Conservation (phyloP, 192 early-diverging fungal genomes). For the Entophlyctis luteolus region DNA sequence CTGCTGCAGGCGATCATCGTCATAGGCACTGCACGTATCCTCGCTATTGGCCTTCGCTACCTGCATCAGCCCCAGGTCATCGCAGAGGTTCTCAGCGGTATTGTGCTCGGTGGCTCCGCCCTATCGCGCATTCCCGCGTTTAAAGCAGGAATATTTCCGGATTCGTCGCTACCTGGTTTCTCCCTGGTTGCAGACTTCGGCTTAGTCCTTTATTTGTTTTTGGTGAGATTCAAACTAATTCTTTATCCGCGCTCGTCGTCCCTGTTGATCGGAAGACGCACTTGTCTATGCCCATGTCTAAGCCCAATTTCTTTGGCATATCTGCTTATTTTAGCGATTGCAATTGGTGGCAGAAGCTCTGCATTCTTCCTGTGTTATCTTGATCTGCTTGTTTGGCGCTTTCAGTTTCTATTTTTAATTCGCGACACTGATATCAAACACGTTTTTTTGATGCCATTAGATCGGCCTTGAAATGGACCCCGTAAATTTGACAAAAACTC, state of each 20-base stretch:
- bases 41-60: slow-evolving; percentile 55
- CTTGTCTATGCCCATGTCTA: too few species aligned
- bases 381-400: background rate
- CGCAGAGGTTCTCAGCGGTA: slow-evolving; percentile 71
- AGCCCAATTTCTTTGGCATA: too few species aligned
- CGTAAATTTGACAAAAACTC: background rate
- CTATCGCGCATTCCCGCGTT: slow-evolving; percentile 73
- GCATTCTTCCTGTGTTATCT: background rate
- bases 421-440: too few species aligned
- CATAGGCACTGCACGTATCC: slow-evolving; percentile 59
- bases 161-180: slow-evolving; percentile 57
- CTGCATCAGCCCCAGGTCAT: slow-evolving; percentile 77
- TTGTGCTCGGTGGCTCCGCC: slow-evolving; percentile 80
- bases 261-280: too few species aligned
- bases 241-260: too few species aligned
- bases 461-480: slow-evolving; percentile 84
- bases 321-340: too few species aligned
- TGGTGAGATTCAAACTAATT: too few species aligned
- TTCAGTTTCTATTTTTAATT: background rate
- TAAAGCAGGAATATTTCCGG: slow-evolving; percentile 64
- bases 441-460: background rate
- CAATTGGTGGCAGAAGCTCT: too few species aligned
- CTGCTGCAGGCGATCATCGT: slow-evolving; percentile 74
- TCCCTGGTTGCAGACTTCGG: slow-evolving; percentile 76
- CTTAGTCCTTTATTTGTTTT: slow-evolving; percentile 78